phyloP scores from a whole-genome alignment of 257 asterid genomes.

The Penstemon barbatus region DNA sequence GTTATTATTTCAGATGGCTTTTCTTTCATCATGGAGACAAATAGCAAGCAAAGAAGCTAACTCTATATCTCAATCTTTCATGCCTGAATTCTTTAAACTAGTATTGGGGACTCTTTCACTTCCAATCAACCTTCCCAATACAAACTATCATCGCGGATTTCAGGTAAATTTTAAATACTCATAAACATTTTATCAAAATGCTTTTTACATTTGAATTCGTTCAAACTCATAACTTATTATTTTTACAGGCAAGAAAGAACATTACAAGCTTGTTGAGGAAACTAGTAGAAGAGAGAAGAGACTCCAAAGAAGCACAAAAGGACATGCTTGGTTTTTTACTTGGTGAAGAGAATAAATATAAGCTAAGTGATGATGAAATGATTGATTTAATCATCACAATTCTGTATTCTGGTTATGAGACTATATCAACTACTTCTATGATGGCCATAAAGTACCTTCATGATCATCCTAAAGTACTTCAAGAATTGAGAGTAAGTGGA shows the following conservation, averaged over 20 bases:
- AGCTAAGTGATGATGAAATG: conserved; percentile 77
- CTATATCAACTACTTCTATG: conserved; percentile 90
- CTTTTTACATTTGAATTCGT: background rate
- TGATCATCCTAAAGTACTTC: conserved; percentile 83
- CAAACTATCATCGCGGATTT: conserved; percentile 75
- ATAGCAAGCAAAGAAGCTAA: conserved; percentile 80
- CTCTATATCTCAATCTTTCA: conserved; percentile 62
- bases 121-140: conserved; percentile 85
- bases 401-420: conserved; percentile 85
- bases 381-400: conserved; percentile 76
- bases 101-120: conserved; percentile 94
- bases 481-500: conserved; percentile 48
- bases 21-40: conserved; percentile 76
- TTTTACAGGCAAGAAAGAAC: conserved; percentile 75
- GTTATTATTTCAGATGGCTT: conserved; percentile 73
- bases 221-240: conserved; percentile 17
- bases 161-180: conserved; percentile 53
- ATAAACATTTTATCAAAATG: background rate
- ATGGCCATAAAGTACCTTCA: conserved; percentile 92
- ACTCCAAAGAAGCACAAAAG: conserved; percentile 35
- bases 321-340: conserved; percentile 75
- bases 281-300: conserved; percentile 62
- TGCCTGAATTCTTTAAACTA: conserved; percentile 88
- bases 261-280: conserved; percentile 54
- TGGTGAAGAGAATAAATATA: conserved; percentile 48